Percentiles rank a stretch among this genome's conserved stretches.
These are phyloP conservation scores for Colletotrichum sp. DNA, from an alignment of 2,329 filamentous ascomycete genomes.

Conservation along the genomic window DNA sequence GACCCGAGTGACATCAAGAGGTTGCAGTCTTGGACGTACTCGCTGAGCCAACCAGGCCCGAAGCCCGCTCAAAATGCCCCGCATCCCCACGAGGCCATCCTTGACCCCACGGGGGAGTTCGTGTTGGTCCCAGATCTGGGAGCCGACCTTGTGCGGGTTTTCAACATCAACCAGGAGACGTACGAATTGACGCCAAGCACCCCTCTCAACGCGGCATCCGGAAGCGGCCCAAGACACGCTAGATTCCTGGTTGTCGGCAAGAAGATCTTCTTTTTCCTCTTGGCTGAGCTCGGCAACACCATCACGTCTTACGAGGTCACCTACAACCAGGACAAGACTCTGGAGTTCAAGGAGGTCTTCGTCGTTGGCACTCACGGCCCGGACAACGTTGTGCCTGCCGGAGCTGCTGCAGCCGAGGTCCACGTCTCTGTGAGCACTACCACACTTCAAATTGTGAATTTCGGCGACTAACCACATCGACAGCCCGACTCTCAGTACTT, in stretches of 20 bases:
- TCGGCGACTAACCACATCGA: not conserved
- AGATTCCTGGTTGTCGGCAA: slow-evolving; percentile 49
- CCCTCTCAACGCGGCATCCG: slow-evolving; percentile 8
- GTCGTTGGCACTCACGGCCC: slow-evolving; percentile 51
- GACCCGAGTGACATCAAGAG: slow-evolving; percentile 16
- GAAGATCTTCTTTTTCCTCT: slow-evolving; percentile 61
- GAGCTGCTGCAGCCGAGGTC: slow-evolving; percentile 59
- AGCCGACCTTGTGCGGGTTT: slow-evolving; percentile 18
- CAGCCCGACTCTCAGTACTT: slow-evolving; percentile 65
- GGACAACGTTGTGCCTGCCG: slow-evolving; percentile 40
- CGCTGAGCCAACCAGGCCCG: slow-evolving; percentile 48
- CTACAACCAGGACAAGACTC: slow-evolving; percentile 45
- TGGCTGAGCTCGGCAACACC: slow-evolving; percentile 62
- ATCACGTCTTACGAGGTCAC: slow-evolving; percentile 60
- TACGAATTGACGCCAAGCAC: slow-evolving; percentile 9
- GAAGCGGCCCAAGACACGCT: slow-evolving; percentile 39
- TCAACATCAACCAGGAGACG: slow-evolving; percentile 8
- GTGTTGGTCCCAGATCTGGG: slow-evolving; percentile 16
- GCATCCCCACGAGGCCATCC: slow-evolving; percentile 16
- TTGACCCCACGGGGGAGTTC: slow-evolving; percentile 20
- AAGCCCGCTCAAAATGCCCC: slow-evolving; percentile 17
- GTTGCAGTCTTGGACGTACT: slow-evolving; percentile 34
- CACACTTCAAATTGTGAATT: not conserved
- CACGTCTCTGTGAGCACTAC: slow-evolving; percentile 54
- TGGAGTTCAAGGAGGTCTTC: slow-evolving; percentile 54